A percentile compares a stretch with the other conserved stretches of the same genome.
These are phyloP conservation scores for Cladophialophora carrionii DNA, from an alignment of 2,329 filamentous ascomycete species.

Conservation along the genomic window DNA sequence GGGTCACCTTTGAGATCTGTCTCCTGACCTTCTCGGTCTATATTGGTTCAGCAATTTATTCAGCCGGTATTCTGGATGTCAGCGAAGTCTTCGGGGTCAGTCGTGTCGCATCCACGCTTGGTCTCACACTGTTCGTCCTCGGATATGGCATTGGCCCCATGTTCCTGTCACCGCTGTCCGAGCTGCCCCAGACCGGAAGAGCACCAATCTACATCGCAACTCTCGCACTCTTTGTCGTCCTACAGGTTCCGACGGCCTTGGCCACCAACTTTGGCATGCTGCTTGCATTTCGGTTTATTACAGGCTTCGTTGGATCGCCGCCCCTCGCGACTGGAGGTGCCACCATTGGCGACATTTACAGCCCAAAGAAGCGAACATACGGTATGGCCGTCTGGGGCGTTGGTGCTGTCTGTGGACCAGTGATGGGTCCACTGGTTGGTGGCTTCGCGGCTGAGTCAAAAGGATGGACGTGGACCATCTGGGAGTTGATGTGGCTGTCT, in stretches of 20 bases:
- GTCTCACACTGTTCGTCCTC: constrained; percentile 56
- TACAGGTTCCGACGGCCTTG: constrained; percentile 54
- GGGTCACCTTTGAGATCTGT: constrained; percentile 54
- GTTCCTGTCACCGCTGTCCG: constrained; percentile 52
- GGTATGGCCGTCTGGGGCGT: constrained; percentile 49
- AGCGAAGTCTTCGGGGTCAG: constrained; percentile 52
- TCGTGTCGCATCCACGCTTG: constrained; percentile 53
- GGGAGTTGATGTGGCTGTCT: constrained; percentile 49
- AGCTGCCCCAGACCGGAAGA: constrained; percentile 56
- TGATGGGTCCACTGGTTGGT: constrained; percentile 47
- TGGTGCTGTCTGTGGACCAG: constrained; percentile 43
- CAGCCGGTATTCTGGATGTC: constrained; percentile 49
- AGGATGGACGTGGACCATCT: constrained; percentile 50
- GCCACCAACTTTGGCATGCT: constrained; percentile 58
- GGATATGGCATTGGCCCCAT: constrained; percentile 54
- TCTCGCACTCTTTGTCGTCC: constrained; percentile 54
- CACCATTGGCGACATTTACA: constrained; percentile 51
- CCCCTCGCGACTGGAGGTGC: constrained; percentile 53
- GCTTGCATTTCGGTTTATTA: constrained; percentile 57
- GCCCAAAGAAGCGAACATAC: constrained; percentile 46
- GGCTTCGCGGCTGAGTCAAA: constrained; percentile 48
- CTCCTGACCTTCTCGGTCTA: constrained; percentile 58
- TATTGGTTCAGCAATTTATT: constrained; percentile 57
- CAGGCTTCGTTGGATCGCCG: constrained; percentile 56
- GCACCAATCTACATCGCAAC: constrained; percentile 56